Percentiles rank a stretch among this genome's conserved stretches.
phyloP scores from a whole-genome alignment of 2,329 filamentous ascomycete species.

The Alternaria incomplexa region DNA sequence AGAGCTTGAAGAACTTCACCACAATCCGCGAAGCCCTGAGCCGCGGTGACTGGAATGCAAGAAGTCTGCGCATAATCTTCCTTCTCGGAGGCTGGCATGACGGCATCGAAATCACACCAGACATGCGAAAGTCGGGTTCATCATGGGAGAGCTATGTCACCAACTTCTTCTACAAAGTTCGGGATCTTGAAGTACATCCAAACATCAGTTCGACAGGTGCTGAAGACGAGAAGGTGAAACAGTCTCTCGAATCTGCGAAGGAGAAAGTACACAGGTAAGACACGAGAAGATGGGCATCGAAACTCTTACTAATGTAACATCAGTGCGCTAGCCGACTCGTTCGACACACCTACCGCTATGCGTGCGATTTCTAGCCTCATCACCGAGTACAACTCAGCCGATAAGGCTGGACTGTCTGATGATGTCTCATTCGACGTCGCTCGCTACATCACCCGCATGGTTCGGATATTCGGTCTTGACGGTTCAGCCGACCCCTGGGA shows the following conservation, averaged over 20 bases:
- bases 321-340: conserved; percentile 78
- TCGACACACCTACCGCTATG: conserved; percentile 85
- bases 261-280: conserved; percentile 57
- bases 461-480: conserved; percentile 84
- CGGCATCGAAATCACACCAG: conserved; percentile 86
- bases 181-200: conserved; percentile 54
- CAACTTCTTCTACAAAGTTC: conserved; percentile 68
- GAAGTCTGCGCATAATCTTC: conserved; percentile 84
- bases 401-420: conserved; percentile 50
- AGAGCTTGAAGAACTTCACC: conserved; percentile 93
- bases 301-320: not conserved
- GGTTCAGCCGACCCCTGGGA: conserved; percentile 56
- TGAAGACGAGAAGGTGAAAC: conserved; percentile 52
- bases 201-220: conserved; percentile 36
- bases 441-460: conserved; percentile 81
- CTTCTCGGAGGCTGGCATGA: conserved; percentile 89
- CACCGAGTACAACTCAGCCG: conserved; percentile 71
- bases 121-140: conserved; percentile 75
- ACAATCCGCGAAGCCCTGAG: conserved; percentile 84
- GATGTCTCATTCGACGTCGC: conserved; percentile 63
- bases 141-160: conserved; percentile 82
- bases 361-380: conserved; percentile 78
- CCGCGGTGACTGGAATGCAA: conserved; percentile 73
- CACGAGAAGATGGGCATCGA: not conserved
- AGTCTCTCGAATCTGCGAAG: conserved; percentile 61